Evolutionary conservation across 495 filamentous ascomycete species (phyloP), one percentile per base, ranked within the genome.

Genomic region (Lasiosphaeria miniovina): DNA sequence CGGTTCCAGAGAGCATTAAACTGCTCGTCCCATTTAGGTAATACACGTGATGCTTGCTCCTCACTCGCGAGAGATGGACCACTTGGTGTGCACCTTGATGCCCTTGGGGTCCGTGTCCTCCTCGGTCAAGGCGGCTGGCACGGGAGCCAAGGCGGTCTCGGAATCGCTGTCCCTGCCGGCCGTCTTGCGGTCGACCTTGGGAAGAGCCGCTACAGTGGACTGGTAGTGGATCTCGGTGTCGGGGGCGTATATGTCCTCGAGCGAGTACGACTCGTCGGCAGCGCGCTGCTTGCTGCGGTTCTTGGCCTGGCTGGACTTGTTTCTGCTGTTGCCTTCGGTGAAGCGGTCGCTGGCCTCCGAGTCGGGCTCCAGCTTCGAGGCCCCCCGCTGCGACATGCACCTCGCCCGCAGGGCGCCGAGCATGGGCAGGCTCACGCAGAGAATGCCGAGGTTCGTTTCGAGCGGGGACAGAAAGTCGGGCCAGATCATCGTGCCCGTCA

Each of bases 381-480:
- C 35, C n/a, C 63, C 58, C 10, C 58, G 43, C 52, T 54, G 61
- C 1, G 50, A 36, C 12, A 52, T 40, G 36, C 61, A 66, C 12
- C 61, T 57, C 3, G 64, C 33, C 51, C 43, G 62, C 15, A 65
- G 55, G 32, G 63, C 49, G 46, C 63, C 55, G 36, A 67, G 34
- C 64, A 67, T 67, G 45, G 65, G 65, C 52, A 74, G 38, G 59
- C 70, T 73, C 31, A 71, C 67, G 55, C 72, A 74, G 5, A 72
- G 57, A 51, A 74, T 68, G 17, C 62, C 68, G 10, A 71, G 52
- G 55, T 70, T 67, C 10, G 52, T 57, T 60, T 74, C 72, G 17
- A 69, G 61, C 36, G 63, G 59, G n/a, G 72, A 71, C 72, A 70
- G 73, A 50, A 67, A 67, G 14, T 59, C 62, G 52, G 65, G 54